phyloP scores from a whole-genome alignment of 495 filamentous ascomycete genomes.

The Elaphomyces granulatus region DNA sequence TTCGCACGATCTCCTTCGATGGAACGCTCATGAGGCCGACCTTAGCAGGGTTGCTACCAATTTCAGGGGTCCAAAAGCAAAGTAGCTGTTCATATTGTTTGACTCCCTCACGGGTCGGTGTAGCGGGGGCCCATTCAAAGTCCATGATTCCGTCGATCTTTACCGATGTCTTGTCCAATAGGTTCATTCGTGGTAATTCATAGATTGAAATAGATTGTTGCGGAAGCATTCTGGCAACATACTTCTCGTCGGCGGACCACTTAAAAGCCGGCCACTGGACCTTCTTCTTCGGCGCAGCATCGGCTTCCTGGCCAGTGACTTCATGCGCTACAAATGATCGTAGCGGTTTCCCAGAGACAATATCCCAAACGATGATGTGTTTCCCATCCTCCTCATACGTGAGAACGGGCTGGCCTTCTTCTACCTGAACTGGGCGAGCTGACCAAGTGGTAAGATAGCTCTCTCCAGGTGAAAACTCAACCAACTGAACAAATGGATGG shows the following conservation, averaged over 20 bases:
- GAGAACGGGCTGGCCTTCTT: constrained; percentile 71
- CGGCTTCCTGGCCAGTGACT: constrained; percentile 39
- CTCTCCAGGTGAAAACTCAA: constrained; percentile 90
- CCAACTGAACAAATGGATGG: constrained; percentile 85
- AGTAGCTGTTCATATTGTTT: constrained; percentile 90
- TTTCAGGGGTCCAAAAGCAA: constrained; percentile 98
- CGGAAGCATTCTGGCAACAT: constrained; percentile 82
- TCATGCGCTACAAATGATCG: constrained; percentile 88
- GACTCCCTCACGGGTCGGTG: constrained; percentile 58
- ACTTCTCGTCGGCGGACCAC: constrained; percentile 95
- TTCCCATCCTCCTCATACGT: constrained; percentile 91
- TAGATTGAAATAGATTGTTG: constrained; percentile 86
- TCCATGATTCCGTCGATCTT: constrained; percentile 95
- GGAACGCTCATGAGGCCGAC: constrained; percentile 94
- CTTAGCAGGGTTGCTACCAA: constrained; percentile 95
- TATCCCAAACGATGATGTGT: constrained; percentile 98
- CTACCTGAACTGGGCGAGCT: constrained; percentile 75
- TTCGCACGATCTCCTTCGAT: constrained; percentile 81
- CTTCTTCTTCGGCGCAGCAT: constrained; percentile 69
- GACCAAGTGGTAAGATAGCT: constrained; percentile 96
- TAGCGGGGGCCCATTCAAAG: constrained; percentile 91
- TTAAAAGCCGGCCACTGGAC: constrained; percentile 98
- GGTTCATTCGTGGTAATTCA: constrained; percentile 81
- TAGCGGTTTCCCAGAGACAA: constrained; percentile 75
- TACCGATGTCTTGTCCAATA: constrained; percentile 76